A percentile compares a stretch with the other conserved stretches of the same genome.
Evolutionary conservation across 176 grass and related monocot genomes (phyloP).

Genomic region (Calamus simplicifolius): DNA sequence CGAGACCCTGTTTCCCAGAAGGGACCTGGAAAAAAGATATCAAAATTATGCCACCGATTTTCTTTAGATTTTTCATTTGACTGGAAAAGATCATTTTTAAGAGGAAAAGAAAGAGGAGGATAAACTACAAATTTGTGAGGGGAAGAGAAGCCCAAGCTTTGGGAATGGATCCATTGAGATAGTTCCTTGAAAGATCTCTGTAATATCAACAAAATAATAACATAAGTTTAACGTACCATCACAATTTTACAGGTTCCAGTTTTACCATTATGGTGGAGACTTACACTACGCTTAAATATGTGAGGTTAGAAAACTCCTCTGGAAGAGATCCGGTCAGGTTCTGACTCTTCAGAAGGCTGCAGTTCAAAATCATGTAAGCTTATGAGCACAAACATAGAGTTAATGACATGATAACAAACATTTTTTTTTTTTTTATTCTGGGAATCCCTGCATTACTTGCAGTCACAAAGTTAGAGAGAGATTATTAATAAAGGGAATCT

Average conservation of each 20-base stretch:
- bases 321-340: conserved; percentile 3
- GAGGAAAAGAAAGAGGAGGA: too few relatives aligned
- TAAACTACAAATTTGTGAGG: neutral
- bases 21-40: neutral
- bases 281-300: conserved; percentile 9
- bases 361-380: too few relatives aligned
- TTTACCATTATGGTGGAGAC: neutral
- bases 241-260: too few relatives aligned
- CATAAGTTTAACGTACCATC: neutral
- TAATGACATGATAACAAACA: too few relatives aligned
- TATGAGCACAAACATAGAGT: too few relatives aligned
- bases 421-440: too few relatives aligned
- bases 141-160: neutral
- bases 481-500: too few relatives aligned
- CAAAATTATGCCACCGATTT: too few relatives aligned
- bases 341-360: conserved; percentile 3
- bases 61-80: too few relatives aligned
- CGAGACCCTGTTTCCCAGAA: neutral
- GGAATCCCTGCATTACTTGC: too few relatives aligned
- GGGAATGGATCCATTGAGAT: neutral
- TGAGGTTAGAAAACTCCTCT: conserved; percentile 6
- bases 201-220: neutral
- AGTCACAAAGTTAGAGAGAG: too few relatives aligned
- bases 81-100: too few relatives aligned
- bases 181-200: conserved; percentile 2